Evolutionary conservation across 2,329 filamentous ascomycete genomes (phyloP), one percentile per base, ranked within the genome.

Genomic region (Cladosporium sp.): DNA sequence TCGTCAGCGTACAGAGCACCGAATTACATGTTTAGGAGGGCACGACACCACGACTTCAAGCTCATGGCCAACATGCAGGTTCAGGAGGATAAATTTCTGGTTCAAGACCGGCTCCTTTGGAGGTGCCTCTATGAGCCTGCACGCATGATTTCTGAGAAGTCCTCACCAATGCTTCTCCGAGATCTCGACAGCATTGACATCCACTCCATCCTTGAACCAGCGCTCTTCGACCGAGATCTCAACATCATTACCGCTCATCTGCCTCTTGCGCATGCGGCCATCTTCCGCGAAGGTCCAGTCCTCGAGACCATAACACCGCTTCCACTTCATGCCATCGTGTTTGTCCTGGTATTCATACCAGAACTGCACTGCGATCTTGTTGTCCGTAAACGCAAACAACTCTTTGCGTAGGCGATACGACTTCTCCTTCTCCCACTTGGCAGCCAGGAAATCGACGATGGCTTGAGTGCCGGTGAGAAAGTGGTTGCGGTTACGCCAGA

Each of bases 311-410:
- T 95, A 95, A 44, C 88, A 91, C n/a, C 90, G 80, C 80, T 88
- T 92, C 90, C 90, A 96, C 70, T 90, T 77, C 74, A 77, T 73
- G 7, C 71, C 85, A 36, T 88, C 86, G 1, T 78, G 65, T 7
- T 74, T 74, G 66, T 93, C 89, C 62, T 85, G 81, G 74, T 85
- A 92, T 72, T 95, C 88, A 67, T 93, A 95, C 90, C 90, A 95
- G 71, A 94, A 95, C 69, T 96, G 90, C 20, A 95, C 91, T 1
- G 90, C 90, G 62, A 92, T 93, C 73, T 84, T 88, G 72, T 93
- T 78, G 36, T 86, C 85, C 0, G 75, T 79, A 67, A 91, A 94
- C 1, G 89, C 80, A 72, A 95, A 96, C 1, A 96, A 77, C 70
- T 96, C 91, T 71, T 96, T 95, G 55, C 90, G 82, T 56, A 96